These are phyloP conservation scores for Penicillium desertorum DNA, from an alignment of 495 filamentous ascomycete genomes.

Conservation along the genomic window DNA sequence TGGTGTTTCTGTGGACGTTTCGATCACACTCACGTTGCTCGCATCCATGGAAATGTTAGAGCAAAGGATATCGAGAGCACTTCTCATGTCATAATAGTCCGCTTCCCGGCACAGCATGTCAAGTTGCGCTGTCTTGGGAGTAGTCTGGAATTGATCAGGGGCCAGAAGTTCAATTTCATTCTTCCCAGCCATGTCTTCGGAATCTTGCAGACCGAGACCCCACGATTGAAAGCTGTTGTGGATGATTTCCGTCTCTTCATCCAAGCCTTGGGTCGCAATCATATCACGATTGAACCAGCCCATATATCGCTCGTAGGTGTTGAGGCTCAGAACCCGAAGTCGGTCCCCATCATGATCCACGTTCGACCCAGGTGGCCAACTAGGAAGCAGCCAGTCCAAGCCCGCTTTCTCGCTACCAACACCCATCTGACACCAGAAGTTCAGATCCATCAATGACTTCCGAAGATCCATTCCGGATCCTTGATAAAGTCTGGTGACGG, in stretches of 20 bases:
- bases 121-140: slow-evolving; percentile 30
- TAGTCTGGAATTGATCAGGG: slow-evolving; percentile 9
- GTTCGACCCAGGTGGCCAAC: slow-evolving; percentile 68
- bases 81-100: slow-evolving; percentile 37
- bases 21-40: slow-evolving; percentile 26
- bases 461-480: slow-evolving; percentile 70
- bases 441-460: slow-evolving; percentile 78
- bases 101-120: slow-evolving; percentile 29
- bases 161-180: slow-evolving; percentile 12
- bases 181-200: slow-evolving; percentile 27
- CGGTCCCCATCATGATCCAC: slow-evolving; percentile 62
- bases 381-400: slow-evolving; percentile 81
- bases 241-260: slow-evolving; percentile 32
- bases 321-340: slow-evolving; percentile 78
- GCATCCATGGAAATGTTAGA: slow-evolving; percentile 31
- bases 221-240: slow-evolving; percentile 42
- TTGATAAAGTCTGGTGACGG: slow-evolving; percentile 67
- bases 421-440: slow-evolving; percentile 96
- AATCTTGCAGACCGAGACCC: slow-evolving; percentile 41
- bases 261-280: slow-evolving; percentile 23
- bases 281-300: slow-evolving; percentile 68
- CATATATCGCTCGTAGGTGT: slow-evolving; percentile 76
- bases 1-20: neutral
- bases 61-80: slow-evolving; percentile 41
- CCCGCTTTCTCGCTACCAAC: slow-evolving; percentile 87